phyloP scores from a whole-genome alignment of 768 basidiomycete species.

The Mycena olivaceomarginata region DNA sequence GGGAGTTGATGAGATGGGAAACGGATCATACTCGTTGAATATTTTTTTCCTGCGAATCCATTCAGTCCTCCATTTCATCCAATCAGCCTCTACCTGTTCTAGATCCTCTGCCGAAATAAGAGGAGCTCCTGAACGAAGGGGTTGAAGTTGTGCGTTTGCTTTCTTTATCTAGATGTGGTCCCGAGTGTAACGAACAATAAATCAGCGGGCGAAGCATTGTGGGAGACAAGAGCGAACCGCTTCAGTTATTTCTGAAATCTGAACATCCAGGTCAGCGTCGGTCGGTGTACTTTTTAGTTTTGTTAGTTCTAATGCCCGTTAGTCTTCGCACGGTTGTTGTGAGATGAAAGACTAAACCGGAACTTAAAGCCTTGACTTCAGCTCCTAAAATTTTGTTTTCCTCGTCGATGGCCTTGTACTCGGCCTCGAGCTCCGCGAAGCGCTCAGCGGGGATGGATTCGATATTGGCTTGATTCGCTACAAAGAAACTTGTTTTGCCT shows the following conservation, averaged over 20 bases:
- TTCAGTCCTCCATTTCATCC: conserved; percentile 87
- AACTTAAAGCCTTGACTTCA: conserved; percentile 69
- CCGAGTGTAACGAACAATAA: conserved; percentile 28
- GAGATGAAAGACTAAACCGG: conserved; percentile 58
- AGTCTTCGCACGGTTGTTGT: conserved; percentile 20
- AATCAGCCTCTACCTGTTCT: conserved; percentile 81
- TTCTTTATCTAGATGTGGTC: conserved; percentile 66
- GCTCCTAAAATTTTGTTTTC: conserved; percentile 71
- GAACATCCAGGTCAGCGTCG: conserved; percentile 76
- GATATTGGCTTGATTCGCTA: conserved; percentile 86
- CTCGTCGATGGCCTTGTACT: conserved; percentile 75
- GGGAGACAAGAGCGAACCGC: conserved; percentile 64
- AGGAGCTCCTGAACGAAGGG: conserved; percentile 80
- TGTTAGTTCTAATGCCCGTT: conserved; percentile 72
- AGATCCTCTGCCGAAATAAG: conserved; percentile 85
- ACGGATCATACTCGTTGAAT: conserved; percentile 79
- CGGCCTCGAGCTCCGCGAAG: conserved; percentile 75
- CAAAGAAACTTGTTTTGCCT: conserved; percentile 94
- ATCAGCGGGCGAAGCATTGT: conserved; percentile 15
- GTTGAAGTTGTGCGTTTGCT: conserved; percentile 70
- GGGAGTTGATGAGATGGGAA: background rate
- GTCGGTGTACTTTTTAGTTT: conserved; percentile 81
- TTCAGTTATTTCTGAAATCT: conserved; percentile 69
- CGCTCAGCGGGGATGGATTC: conserved; percentile 79
- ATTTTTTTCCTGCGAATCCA: conserved; percentile 87